Conservation (phyloP, 2,329 filamentous ascomycete genomes). For the Mollisiaceae sp. region DNA sequence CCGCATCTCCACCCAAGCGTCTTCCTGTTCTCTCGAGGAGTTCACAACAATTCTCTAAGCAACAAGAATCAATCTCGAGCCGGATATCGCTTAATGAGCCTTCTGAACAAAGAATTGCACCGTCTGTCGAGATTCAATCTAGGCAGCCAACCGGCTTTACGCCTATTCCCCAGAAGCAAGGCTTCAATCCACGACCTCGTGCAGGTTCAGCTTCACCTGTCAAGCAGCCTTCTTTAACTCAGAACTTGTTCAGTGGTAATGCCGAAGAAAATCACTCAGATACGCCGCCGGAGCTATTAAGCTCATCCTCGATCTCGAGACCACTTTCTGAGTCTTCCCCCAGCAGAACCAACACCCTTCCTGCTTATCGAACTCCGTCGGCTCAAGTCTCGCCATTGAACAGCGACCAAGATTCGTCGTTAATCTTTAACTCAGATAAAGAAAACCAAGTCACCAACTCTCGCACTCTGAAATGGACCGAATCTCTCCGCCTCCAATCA, state of each 20-base stretch:
- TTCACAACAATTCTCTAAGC: conserved; percentile 16
- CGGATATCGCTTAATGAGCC: neutral
- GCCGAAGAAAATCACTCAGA: neutral
- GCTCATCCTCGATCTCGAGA: conserved; percentile 23
- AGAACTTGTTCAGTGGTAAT: conserved; percentile 20
- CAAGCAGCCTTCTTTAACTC: conserved; percentile 24
- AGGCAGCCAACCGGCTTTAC: conserved; percentile 26
- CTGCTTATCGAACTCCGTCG: neutral
- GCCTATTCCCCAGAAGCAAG: conserved; percentile 39
- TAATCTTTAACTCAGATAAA: conserved; percentile 24
- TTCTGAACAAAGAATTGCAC: neutral
- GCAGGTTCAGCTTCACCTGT: conserved; percentile 22
- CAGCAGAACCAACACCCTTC: conserved; percentile 32
- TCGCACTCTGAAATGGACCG: conserved; percentile 37
- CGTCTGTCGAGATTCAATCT: neutral
- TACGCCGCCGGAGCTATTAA: conserved; percentile 2
- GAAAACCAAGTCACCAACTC: conserved; percentile 26
- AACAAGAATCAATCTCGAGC: conserved; percentile 12
- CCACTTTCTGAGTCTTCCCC: conserved; percentile 29
- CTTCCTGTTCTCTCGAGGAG: conserved; percentile 33
- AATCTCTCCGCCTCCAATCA: conserved; percentile 25
- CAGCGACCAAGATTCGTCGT: conserved; percentile 19
- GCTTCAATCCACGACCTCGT: conserved; percentile 38
- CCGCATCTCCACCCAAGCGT: conserved; percentile 35
- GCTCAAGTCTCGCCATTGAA: conserved; percentile 15